These are phyloP conservation scores for Dioszegia aurantiaca DNA, from an alignment of 768 basidiomycete genomes.

Conservation along the genomic window DNA sequence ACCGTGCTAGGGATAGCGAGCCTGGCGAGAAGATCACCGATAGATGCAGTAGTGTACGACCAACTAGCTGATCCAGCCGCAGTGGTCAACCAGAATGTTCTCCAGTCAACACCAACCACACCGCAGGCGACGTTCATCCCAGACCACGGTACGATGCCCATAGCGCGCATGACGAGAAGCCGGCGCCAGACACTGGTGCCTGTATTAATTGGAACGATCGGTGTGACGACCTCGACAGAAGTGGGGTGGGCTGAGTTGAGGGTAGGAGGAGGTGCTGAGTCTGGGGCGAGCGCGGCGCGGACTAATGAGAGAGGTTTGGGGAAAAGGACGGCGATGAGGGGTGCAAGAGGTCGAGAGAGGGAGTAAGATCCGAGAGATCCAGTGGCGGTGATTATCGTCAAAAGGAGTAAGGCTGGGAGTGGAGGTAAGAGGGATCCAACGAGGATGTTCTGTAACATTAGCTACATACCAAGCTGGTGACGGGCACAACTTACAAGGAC, in stretches of 20 bases:
- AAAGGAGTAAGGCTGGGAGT: slow-evolving; percentile 70
- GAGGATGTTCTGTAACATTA: slow-evolving; percentile 68
- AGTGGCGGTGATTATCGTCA: slow-evolving; percentile 79
- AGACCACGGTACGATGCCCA: slow-evolving; percentile 94
- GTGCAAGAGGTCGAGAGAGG: slow-evolving; percentile 77
- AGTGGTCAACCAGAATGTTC: slow-evolving; percentile 50
- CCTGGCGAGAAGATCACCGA: slow-evolving; percentile 40
- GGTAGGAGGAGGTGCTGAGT: slow-evolving; percentile 49
- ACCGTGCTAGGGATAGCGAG: slow-evolving; percentile 30
- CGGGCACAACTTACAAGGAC: slow-evolving; percentile 57
- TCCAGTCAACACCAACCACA: slow-evolving; percentile 69
- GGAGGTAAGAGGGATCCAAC: slow-evolving; percentile 84
- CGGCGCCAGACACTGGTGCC: slow-evolving; percentile 67
- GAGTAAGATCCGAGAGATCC: slow-evolving; percentile 79
- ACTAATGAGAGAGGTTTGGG: slow-evolving; percentile 83
- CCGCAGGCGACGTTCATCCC: slow-evolving; percentile 96
- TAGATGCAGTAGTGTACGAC: slow-evolving; percentile 50
- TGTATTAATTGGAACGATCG: slow-evolving; percentile 23
- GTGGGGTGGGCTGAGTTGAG: slow-evolving; percentile 4
- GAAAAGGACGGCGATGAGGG: slow-evolving; percentile 74
- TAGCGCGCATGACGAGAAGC: slow-evolving; percentile 77
- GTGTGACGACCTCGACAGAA: slow-evolving; percentile 22
- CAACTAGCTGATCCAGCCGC: slow-evolving; percentile 52
- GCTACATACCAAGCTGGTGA: background rate
- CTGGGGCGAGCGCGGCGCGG: slow-evolving; percentile 66